A percentile compares a stretch with the other conserved stretches of the same genome.
Conservation (phyloP, 2,329 filamentous ascomycete species). For the Beauveria scarabaeidicola region DNA sequence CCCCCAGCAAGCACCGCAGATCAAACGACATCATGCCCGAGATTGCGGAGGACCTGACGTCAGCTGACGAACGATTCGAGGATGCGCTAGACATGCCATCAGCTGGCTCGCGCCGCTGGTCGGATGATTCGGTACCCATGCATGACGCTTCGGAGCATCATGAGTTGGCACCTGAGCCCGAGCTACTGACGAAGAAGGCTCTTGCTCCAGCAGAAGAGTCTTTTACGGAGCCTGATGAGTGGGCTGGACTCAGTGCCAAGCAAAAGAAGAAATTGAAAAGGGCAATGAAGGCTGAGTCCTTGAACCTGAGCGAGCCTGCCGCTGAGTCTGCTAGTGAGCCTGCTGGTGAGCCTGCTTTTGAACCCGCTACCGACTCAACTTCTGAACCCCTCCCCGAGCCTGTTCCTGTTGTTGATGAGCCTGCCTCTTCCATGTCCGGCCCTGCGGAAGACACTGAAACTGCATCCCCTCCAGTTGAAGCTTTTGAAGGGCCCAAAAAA, state of each 20-base stretch:
- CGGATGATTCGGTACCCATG: conserved; percentile 14
- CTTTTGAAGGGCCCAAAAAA: conserved; percentile 6
- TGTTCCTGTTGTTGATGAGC: not conserved
- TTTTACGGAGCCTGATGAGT: conserved; percentile 5
- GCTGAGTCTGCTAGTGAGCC: not conserved
- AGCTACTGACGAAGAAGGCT: not conserved
- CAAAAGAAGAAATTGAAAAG: conserved; percentile 21
- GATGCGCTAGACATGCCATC: conserved; percentile 23
- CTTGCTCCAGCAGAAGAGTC: conserved; percentile 1
- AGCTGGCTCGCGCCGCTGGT: conserved; percentile 5
- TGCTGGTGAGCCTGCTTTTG: not conserved
- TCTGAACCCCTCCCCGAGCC: not conserved
- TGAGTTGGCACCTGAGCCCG: conserved; percentile 7
- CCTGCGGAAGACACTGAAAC: not conserved
- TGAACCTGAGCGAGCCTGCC: not conserved
- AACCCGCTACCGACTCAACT: not conserved
- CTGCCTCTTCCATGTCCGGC: not conserved
- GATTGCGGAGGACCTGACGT: conserved; percentile 23
- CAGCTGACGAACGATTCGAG: conserved; percentile 29
- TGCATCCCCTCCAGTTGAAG: not conserved
- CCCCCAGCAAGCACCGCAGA: conserved; percentile 17
- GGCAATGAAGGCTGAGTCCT: conserved; percentile 15
- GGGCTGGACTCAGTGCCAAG: conserved; percentile 13
- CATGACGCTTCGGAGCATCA: conserved; percentile 7
- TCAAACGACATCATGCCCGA: conserved; percentile 15